These are phyloP conservation scores for Bonia amplexicaulis DNA, from an alignment of 176 grass and related monocot genomes.

Conservation along the genomic window DNA sequence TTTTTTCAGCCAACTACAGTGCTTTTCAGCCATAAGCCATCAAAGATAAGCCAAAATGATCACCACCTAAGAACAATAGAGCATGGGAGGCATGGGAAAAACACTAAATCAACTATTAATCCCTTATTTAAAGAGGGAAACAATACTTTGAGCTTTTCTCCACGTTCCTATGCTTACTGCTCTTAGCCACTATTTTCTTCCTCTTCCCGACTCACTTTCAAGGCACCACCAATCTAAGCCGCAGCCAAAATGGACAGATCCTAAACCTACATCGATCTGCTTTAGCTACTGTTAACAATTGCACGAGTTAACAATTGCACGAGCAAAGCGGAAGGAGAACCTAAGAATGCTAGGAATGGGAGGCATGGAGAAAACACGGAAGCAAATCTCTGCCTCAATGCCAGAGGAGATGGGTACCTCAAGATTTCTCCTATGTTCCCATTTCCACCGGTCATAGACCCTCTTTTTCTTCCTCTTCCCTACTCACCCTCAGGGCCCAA, in stretches of 20 bases:
- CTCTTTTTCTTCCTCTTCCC: conserved; percentile 27
- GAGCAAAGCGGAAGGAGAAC: not conserved
- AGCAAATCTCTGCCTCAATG: not conserved
- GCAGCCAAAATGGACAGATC: too few species aligned
- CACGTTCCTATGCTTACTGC: not conserved
- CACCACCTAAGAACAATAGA: not conserved
- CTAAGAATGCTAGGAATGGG: conserved; percentile 13
- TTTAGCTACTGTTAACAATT: not conserved
- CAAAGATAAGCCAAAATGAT: too few species aligned
- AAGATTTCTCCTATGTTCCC: conserved; percentile 15
- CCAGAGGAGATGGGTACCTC: not conserved
- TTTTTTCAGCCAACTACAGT: too few species aligned
- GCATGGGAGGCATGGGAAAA: conserved; percentile 23
- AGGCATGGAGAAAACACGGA: conserved; percentile 20
- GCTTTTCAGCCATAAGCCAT: too few species aligned
- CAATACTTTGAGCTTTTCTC: not conserved
- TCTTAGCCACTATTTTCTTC: not conserved
- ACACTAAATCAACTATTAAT: not conserved
- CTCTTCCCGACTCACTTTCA: not conserved
- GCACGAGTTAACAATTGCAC: not conserved
- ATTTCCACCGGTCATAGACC: not conserved
- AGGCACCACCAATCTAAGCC: not conserved
- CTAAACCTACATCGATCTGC: not conserved
- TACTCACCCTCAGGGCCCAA: not conserved
- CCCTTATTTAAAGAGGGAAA: not conserved